Evolutionary conservation across 1,139 yeast genomes (phyloP), one percentile per base, ranked within the genome.

Genomic region (Yamadazyma kanchanaburiensis): DNA sequence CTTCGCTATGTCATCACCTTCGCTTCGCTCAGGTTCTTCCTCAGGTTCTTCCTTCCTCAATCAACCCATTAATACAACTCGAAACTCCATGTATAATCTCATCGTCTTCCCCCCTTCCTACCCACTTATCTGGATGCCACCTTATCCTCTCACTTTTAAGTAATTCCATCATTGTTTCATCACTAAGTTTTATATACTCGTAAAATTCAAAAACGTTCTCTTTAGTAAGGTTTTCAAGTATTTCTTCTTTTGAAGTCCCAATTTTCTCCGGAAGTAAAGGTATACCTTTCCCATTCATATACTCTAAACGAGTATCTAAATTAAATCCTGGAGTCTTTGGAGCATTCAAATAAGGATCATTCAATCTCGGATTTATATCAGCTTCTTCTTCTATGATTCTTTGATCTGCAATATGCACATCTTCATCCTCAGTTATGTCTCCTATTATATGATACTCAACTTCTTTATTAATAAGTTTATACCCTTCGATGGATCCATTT

Each of bases 101-200:
- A 38, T 39, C 34, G 31, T 51, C 53, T 27, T 52, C 28, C 26
- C 33, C 25, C 27, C 37, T 28, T 4, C 49, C 49, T 6, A 52
- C 45, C 74, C 74, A 66, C 43, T 67, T 71, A 47, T 80, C 88
- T 2, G 88, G 88, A 48, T 80, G 88, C 87, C 87, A 80, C 37
- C 73, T 55, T 4, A 78, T 50, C 36, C 87, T 46, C 44, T 80
- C 87, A 19, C 40, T 45, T 34, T 67, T 73, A 6, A 77, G 35
- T 4, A 71, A 43, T 3, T 52, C 60, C 9, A 38, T 15, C 15
- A 43, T 17, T 4, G 34, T 10, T 23, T 43, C 47, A 14, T 43
- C 34, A 1, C 43, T 39, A 2, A 31, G 15, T 14, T 30, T 32
- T 9, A 64, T 49, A 14, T 34, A 34, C 7, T 44, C 28, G 40